These are phyloP conservation scores for Symbiotaphrina buchneri DNA, from an alignment of 495 filamentous ascomycete genomes.

Conservation along the genomic window DNA sequence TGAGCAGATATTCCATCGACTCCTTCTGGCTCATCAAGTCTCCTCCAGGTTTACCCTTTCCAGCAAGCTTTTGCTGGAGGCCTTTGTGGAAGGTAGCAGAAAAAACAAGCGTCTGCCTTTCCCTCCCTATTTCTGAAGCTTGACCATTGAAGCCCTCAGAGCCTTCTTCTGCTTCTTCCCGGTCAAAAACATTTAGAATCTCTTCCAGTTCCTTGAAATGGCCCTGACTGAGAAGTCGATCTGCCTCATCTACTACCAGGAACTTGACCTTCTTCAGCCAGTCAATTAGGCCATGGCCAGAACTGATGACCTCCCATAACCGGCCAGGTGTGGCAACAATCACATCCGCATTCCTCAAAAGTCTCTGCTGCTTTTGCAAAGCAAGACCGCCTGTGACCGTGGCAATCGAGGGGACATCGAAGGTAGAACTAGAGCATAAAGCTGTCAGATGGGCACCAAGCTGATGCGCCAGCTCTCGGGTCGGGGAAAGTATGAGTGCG, in stretches of 20 bases:
- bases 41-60: constrained; percentile 32
- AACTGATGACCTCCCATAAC: constrained; percentile 80
- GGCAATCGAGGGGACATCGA: constrained; percentile 39
- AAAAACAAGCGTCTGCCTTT: constrained; percentile 76
- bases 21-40: constrained; percentile 48
- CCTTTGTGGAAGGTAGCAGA: constrained; percentile 87
- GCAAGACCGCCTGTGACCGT: constrained; percentile 82
- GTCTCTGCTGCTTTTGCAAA: constrained; percentile 75
- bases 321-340: constrained; percentile 82
- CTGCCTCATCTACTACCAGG: constrained; percentile 85
- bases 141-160: constrained; percentile 4
- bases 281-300: constrained; percentile 30
- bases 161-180: constrained; percentile 12
- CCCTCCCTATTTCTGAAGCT: constrained; percentile 3
- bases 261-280: constrained; percentile 53
- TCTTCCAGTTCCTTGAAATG: constrained; percentile 88
- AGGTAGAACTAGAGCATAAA: constrained; percentile 34
- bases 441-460: constrained; percentile 57
- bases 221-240: constrained; percentile 76
- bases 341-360: constrained; percentile 55
- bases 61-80: constrained; percentile 71
- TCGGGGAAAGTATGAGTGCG: constrained; percentile 83
- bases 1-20: constrained; percentile 79
- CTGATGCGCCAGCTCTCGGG: constrained; percentile 84
- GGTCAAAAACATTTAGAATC: constrained; percentile 55